These are phyloP conservation scores for Limtongozyma cylindracea DNA, from an alignment of 805 yeast species.

Conservation along the genomic window DNA sequence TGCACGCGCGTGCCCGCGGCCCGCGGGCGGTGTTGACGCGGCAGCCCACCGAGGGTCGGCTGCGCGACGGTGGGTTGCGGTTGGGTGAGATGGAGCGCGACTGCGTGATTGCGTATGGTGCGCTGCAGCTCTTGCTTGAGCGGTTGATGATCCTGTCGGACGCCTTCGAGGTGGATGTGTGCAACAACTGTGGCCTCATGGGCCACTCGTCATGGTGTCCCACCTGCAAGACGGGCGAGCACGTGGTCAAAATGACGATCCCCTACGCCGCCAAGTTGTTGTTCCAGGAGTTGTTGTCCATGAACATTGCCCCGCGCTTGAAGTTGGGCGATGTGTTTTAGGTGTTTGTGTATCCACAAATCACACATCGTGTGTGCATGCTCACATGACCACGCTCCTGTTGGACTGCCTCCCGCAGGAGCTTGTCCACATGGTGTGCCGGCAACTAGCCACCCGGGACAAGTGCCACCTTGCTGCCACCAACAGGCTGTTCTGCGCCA, in stretches of 20 bases:
- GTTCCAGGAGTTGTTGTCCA: constrained; percentile 93
- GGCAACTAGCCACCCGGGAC: too few species aligned
- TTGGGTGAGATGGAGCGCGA: constrained; percentile 99
- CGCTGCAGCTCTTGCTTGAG: constrained; percentile 80
- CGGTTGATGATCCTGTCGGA: constrained; percentile 92
- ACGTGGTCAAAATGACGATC: constrained; percentile 78
- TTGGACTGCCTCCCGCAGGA: too few species aligned
- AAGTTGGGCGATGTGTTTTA: constrained; percentile 69
- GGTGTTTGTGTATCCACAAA: too few species aligned
- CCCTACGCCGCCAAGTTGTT: constrained; percentile 97
- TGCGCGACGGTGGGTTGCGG: constrained; percentile 96
- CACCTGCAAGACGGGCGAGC: constrained; percentile 75
- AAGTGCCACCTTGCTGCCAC: too few species aligned
- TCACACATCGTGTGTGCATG: too few species aligned
- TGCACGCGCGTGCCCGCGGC: constrained; percentile 99
- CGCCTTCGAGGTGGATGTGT: constrained; percentile 92
- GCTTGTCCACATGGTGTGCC: too few species aligned
- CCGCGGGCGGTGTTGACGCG: constrained; percentile 95
- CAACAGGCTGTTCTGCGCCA: too few species aligned
- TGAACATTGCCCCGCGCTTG: constrained; percentile 95
- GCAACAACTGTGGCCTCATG: constrained; percentile 88
- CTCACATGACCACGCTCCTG: too few species aligned
- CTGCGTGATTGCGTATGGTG: constrained; percentile 98
- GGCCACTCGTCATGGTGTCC: constrained; percentile 97
- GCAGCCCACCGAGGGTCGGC: constrained; percentile 97